Evolutionary conservation across 2,329 filamentous ascomycete genomes (phyloP), one percentile per base, ranked within the genome.

Genomic region (Scleromitrula shiraiana): DNA sequence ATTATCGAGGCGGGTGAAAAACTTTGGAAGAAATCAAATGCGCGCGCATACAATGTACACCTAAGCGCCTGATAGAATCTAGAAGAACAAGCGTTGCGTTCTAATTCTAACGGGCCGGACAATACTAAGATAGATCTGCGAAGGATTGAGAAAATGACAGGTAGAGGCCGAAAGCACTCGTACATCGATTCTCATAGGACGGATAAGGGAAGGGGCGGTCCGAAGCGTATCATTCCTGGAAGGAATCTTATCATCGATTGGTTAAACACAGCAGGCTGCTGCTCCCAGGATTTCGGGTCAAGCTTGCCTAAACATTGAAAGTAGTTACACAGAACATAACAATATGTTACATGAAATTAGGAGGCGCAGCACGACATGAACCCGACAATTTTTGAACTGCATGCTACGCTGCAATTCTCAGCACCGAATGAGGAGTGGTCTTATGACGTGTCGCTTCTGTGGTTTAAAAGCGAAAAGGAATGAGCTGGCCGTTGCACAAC

Each of bases 1-100:
- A 3, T 29, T 19, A 7, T 15, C 23, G n/a, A n/a, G n/a, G n/a
- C n/a, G n/a, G n/a, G n/a, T n/a, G n/a, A n/a, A n/a, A n/a, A n/a
- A n/a, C n/a, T n/a, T n/a, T n/a, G n/a, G n/a, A n/a, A n/a, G n/a
- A n/a, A n/a, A n/a, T n/a, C n/a, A n/a, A n/a, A 42, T 42, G 44
- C 35, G 49, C 49, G 49, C 45, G 49, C 49, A 43, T 42, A 50
- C n/a, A 26, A 20, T 51, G 45, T 40, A 51, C 5, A 40, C 45
- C 32, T 49, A 51, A 51, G 49, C 49, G 49, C 49, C 40, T 44
- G 49, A 27, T 40, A 23, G 46, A 29, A 33, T 46, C 40, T 44
- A 46, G 29, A 44, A 23, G 46, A 29, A 33, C n/a, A 32, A n/a
- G 29, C 29, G n/a, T n/a, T n/a, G n/a, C n/a, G n/a, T n/a, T n/a